Evolutionary conservation across 1,139 yeast genomes (phyloP), one percentile per base, ranked within the genome.

Genomic region (Suhomyces terraborum): DNA sequence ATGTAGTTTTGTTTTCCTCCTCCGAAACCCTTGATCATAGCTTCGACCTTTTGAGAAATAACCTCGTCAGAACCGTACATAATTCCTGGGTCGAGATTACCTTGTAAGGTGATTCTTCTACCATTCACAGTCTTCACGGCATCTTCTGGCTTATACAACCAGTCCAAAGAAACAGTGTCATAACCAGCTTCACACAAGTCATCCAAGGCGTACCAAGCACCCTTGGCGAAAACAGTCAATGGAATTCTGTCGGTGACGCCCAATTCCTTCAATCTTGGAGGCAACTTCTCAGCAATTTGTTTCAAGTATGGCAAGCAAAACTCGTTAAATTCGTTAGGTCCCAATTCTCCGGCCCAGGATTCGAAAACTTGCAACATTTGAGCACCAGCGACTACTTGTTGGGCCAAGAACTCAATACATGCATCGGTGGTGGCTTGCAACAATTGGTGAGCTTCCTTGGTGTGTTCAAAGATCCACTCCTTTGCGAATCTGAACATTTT

Each of bases 321-420:
- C 59, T 86, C 91, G 49, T 76, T 75, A 62, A 93, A 93, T 58
- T 93, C 98, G 41, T 71, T 71, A 12, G 97, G 95, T 1, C 96
- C 94, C 47, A 93, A 75, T 65, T 93, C 98, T 42, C 98, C 96
- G 37, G 96, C 98, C 96, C 97, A 91, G 18, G 96, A 87, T 59
- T 93, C 98, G 59, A 93, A 93, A 23, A 93, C 88, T 65, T 93
- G 98, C 47, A 93, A 73, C 83, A 93, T 89, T 68, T 93, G 98
- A 21, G 98, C 98, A 49, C 98, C 98, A 2, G 98, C 98, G 51
- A 84, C 82, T 37, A 93, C 96, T 65, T 93, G 98, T 55, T 85
- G 88, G 4, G 96, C 95, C 58, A 93, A 75, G 56, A 91, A 94
- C 59, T 93, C 98, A 30, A 91, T 72, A 45, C 97, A 95, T 30